Evolutionary conservation across 2,329 filamentous ascomycete species (phyloP), one percentile per base, ranked within the genome.

Genomic region (Aspergillus phoenicis): DNA sequence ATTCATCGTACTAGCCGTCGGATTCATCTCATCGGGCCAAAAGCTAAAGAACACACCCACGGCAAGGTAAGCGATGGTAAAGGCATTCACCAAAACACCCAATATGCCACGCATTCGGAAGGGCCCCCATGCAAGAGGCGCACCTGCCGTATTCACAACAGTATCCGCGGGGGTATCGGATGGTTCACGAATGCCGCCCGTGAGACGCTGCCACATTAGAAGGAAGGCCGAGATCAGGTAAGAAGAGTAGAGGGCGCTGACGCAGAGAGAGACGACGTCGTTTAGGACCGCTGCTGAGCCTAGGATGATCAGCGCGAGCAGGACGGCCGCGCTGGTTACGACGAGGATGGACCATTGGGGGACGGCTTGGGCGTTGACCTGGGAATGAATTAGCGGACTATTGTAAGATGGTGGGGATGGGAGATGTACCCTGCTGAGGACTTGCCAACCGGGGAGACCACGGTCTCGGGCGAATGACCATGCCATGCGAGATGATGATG

Each of bases 11-110:
- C 39, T 47, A 6, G 53, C 39, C 24, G 53, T 56, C 13, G 53
- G 53, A 8, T 36, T 56, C 33, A 41, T 41, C 39, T 28, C 39
- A 20, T 41, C 36, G 2, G 53, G 53, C 39, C 53, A 56, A 3
- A 56, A 56, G 6, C 39, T 56, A 17, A 56, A 56, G n/a, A 56
- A 56, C 17, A 56, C 53, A n/a, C 53, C 53, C 8, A 56, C 17
- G 4, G n/a, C 15, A 4, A 56, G 53, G 33, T 56, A 56, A 8
- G 26, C 53, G 17, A 56, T 17, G 6, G 39, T 56, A 11, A 45
- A 56, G 3, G 8, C 39, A 22, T 56, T 56, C 8, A 56, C 39
- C 1, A 8, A 11, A 17, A 56, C 8, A 2, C 53, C 53, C 26
- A 56, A 26, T 24, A 36, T 26, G 15, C 53, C 53, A 2, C 26